Conservation (phyloP, 2,329 filamentous ascomycete genomes). For the Cryoendolithus antarcticus region DNA sequence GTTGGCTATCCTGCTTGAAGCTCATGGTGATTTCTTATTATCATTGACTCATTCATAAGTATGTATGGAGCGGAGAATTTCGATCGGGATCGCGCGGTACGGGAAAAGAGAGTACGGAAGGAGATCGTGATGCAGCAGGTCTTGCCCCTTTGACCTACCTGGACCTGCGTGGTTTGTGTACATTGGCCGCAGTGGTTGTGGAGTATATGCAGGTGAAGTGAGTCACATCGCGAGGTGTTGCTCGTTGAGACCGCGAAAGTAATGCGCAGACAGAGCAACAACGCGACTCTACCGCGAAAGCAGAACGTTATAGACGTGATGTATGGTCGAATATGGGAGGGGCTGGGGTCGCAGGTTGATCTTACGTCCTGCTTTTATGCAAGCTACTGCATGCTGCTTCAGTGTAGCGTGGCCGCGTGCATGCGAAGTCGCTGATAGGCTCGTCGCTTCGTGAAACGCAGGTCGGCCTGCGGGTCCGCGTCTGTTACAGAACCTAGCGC, state of each 20-base stretch:
- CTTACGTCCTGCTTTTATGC: too few relatives aligned
- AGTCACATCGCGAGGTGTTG: slow-evolving; percentile 13
- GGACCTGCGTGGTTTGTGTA: slow-evolving; percentile 9
- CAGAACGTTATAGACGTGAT: slow-evolving; percentile 20
- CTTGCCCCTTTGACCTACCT: slow-evolving; percentile 8
- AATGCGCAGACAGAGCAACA: slow-evolving; percentile 13
- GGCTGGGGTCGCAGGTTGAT: slow-evolving; percentile 1
- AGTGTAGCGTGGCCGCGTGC: too few relatives aligned
- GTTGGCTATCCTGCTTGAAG: slow-evolving; percentile 16
- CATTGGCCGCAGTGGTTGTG: slow-evolving; percentile 7
- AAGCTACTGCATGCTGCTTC: too few relatives aligned
- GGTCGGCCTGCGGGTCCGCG: too few relatives aligned
- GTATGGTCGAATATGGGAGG: slow-evolving; percentile 15
- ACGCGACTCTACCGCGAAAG: slow-evolving; percentile 21
- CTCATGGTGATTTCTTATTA: slow-evolving; percentile 12
- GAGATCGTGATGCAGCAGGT: background rate
- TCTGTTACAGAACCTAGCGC: too few relatives aligned
- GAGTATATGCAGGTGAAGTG: slow-evolving; percentile 15
- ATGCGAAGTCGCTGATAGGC: too few relatives aligned
- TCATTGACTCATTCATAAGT: slow-evolving; percentile 10
- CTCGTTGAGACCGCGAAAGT: slow-evolving; percentile 6
- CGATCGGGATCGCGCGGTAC: slow-evolving; percentile 10
- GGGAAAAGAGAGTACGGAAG: slow-evolving; percentile 3
- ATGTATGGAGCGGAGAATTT: slow-evolving; percentile 5
- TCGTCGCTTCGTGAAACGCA: too few relatives aligned